These are phyloP conservation scores for Setomelanomma holmii DNA, from an alignment of 2,329 filamentous ascomycete species.

Conservation along the genomic window DNA sequence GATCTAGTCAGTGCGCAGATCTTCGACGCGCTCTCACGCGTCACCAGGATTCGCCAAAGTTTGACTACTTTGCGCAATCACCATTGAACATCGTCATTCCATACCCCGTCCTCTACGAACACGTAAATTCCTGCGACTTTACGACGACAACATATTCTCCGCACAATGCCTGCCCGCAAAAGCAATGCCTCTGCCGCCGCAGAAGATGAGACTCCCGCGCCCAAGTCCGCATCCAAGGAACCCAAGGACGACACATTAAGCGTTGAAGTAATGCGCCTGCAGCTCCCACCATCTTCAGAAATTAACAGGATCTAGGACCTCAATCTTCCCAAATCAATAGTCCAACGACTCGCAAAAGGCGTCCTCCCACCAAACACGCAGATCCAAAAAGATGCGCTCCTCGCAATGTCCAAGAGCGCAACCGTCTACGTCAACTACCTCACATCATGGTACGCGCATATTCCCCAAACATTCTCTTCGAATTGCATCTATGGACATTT, in stretches of 20 bases:
- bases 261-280: conserved; percentile 50
- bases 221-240: conserved; percentile 36
- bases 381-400: conserved; percentile 81
- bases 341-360: conserved; percentile 79
- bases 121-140: conserved; percentile 15
- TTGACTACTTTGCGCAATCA: background rate
- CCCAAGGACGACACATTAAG: conserved; percentile 50
- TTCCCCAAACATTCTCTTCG: background rate
- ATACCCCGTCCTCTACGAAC: background rate
- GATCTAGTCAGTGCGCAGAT: conserved; percentile 15
- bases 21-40: conserved; percentile 40
- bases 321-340: conserved; percentile 79
- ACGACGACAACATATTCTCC: conserved; percentile 10
- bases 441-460: conserved; percentile 68
- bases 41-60: conserved; percentile 25
- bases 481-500: background rate
- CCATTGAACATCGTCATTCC: background rate
- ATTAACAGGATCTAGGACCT: conserved; percentile 60
- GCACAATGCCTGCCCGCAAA: conserved; percentile 56
- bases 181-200: conserved; percentile 53
- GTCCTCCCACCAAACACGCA: conserved; percentile 81
- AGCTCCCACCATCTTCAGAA: background rate
- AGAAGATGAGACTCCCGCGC: conserved; percentile 44
- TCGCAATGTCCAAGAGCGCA: conserved; percentile 80
- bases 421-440: conserved; percentile 86